These are phyloP conservation scores for Mucor mucedo DNA, from an alignment of 371 early-diverging fungal species.

Conservation along the genomic window DNA sequence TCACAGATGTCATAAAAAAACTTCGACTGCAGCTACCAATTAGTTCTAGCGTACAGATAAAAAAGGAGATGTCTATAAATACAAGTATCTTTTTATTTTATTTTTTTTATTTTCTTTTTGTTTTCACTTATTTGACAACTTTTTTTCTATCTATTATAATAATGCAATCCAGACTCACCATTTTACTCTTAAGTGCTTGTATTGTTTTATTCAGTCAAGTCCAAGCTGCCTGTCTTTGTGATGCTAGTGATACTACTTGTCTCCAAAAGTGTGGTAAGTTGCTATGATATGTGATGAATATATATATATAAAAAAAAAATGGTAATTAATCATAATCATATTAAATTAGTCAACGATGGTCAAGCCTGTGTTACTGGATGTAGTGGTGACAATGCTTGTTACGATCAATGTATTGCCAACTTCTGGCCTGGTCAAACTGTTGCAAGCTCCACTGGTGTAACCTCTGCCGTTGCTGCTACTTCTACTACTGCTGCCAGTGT, in stretches of 20 bases:
- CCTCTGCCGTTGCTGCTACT: neutral
- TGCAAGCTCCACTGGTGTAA: neutral
- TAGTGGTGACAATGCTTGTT: constrained; percentile 21
- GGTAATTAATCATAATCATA: neutral
- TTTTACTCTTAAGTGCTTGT: constrained; percentile 10
- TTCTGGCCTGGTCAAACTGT: constrained; percentile 26
- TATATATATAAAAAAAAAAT: neutral
- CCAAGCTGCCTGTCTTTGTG: constrained; percentile 25
- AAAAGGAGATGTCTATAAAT: constrained; percentile 3
- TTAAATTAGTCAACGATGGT: constrained; percentile 18
- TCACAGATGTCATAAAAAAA: neutral
- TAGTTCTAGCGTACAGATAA: neutral
- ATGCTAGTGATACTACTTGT: constrained; percentile 17
- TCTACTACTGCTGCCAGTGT: neutral
- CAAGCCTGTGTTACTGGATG: constrained; percentile 22
- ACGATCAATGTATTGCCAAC: constrained; percentile 19
- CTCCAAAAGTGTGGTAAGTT: constrained; percentile 28
- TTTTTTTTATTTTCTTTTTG: neutral
- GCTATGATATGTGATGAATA: neutral
- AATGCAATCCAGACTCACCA: constrained; percentile 13
- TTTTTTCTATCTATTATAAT: neutral
- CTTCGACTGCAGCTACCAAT: constrained; percentile 1
- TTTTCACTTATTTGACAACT: constrained; percentile 6
- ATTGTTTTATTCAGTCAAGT: constrained; percentile 18
- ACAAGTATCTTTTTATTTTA: neutral